These are phyloP conservation scores for Inga leiocalycina DNA, from an alignment of 306 rosid species.

Conservation along the genomic window DNA sequence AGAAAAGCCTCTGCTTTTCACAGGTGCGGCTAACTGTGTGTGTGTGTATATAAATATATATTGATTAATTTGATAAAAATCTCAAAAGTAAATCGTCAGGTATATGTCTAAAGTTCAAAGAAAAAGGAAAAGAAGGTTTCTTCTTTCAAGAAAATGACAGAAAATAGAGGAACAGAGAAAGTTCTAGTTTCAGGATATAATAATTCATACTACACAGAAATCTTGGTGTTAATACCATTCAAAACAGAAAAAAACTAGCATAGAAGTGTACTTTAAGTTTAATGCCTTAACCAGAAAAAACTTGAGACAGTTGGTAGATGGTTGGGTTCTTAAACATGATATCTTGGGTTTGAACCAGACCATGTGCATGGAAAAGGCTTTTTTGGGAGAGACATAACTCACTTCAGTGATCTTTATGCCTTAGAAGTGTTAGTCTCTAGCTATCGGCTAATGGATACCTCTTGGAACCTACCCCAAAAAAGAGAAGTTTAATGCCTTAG, in stretches of 20 bases:
- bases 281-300: too few species aligned
- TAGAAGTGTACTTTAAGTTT: neutral
- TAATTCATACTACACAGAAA: neutral
- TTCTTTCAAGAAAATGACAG: neutral
- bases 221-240: neutral
- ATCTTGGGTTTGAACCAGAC: too few species aligned
- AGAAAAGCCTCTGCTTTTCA: slow-evolving; percentile 53
- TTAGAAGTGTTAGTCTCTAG: too few species aligned
- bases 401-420: too few species aligned
- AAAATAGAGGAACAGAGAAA: neutral
- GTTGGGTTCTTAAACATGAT: too few species aligned
- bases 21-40: slow-evolving; percentile 28
- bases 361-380: too few species aligned
- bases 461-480: too few species aligned
- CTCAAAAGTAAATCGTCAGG: neutral
- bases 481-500: too few species aligned
- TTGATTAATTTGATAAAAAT: neutral
- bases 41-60: neutral
- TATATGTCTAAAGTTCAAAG: neutral
- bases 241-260: neutral
- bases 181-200: neutral
- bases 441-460: too few species aligned
- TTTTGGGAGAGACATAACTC: too few species aligned
- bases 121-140: neutral
- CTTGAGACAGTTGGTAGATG: too few species aligned